Evolutionary conservation across 768 basidiomycete species (phyloP).

Genomic region (Lentinula detonsa): DNA sequence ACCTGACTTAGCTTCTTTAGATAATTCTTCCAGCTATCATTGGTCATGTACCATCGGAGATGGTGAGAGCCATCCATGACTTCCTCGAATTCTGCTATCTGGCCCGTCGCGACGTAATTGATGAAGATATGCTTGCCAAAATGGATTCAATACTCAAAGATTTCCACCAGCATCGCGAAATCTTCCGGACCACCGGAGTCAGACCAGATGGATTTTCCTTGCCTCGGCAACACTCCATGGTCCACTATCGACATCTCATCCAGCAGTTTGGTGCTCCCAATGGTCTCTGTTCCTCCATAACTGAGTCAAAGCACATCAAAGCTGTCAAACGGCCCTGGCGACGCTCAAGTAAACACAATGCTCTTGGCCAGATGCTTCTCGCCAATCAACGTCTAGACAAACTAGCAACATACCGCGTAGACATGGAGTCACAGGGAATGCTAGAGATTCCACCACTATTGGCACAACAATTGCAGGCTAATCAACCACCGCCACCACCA

Average conservation of each 20-base stretch:
- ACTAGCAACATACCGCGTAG: background rate
- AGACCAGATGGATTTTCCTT: constrained; percentile 7
- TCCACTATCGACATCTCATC: constrained; percentile 12
- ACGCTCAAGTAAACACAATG: constrained; percentile 9
- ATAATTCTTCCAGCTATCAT: constrained; percentile 17
- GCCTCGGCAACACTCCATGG: constrained; percentile 14
- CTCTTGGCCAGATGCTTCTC: constrained; percentile 9
- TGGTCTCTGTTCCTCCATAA: constrained; percentile 15
- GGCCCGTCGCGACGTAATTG: background rate
- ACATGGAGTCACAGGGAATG: no score
- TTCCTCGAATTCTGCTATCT: constrained; percentile 19
- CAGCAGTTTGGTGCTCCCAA: constrained; percentile 12
- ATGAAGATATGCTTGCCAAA: background rate
- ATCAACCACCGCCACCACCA: no score
- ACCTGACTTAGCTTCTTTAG: constrained; percentile 1
- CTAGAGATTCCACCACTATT: background rate
- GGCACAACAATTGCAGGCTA: no score
- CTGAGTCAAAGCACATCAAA: constrained; percentile 12
- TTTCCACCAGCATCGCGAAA: constrained; percentile 11
- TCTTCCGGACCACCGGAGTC: constrained; percentile 8
- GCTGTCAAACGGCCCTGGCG: constrained; percentile 14
- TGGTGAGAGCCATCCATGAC: constrained; percentile 15
- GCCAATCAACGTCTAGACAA: constrained; percentile 9
- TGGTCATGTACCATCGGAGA: constrained; percentile 14
- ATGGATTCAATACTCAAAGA: constrained; percentile 8